Base-by-base conservation (phyloP, 2,329 filamentous ascomycete species). In the Verticillium zaregamsianum region DNA sequence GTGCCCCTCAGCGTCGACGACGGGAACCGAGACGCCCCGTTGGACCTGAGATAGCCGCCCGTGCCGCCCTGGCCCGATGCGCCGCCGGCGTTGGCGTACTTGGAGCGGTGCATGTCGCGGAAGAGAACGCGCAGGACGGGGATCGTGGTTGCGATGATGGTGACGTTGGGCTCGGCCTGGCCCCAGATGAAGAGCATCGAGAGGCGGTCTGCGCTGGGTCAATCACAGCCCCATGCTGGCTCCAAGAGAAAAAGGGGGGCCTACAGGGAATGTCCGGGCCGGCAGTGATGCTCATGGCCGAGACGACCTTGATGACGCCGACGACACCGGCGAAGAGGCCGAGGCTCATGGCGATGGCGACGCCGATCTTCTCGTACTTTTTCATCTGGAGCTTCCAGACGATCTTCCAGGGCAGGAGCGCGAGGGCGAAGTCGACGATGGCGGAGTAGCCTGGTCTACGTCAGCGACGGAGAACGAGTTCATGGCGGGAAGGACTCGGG, bases 311-410 rank as follows among this genome's bases (percentile, higher is more conserved):
- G 55, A 73, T 68, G 20, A 73, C 66, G 4, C 73, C 70, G 1
- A 73, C 70, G 2, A 66, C 66, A 1, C 71, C 73, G 11, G 72
- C 73, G 23, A 73, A 75, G 57, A 15, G 57, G 31, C 70, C 68
- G 61, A 71, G 61, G 57, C 67, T 69, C 63, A 72, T 69, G 14
- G 68, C 69, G 2, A 66, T 49, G 11, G 67, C 66, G n/a, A 67
- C 68, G 12, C 69, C 62, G 14, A 71, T 62, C 62, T 69, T 72
- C 49, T 72, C 69, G 49, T 68, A 66, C 1, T 63, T 57, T 58
- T 68, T 68, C 68, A 72, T 71, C 32, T 69, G 66, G 2, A 72
- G 60, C 3, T 65, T 66, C 67, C 68, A 66, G 33, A 72, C 55
- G 14, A 71, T 64, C 32, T 66, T 66, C 66, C 68, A 70, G 5